Evolutionary conservation across 2,329 filamentous ascomycete species (phyloP), one percentile per base, ranked within the genome.

Genomic region (Davidsoniella eucalypti): DNA sequence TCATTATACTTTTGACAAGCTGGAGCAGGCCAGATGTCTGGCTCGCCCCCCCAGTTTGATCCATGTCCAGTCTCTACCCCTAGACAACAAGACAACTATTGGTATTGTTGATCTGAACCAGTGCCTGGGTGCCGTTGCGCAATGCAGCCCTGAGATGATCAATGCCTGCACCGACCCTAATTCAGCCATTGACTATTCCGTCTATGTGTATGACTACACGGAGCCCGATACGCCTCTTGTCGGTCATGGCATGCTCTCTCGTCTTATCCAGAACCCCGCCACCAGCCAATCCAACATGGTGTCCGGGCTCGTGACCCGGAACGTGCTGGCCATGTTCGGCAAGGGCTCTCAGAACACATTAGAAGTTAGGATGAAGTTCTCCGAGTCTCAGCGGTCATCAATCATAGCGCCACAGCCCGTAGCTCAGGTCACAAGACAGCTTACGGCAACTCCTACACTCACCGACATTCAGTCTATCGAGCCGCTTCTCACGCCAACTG

Each of bases 141-240:
- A 77, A 51, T 76, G 73, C 67, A 96, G 92, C 61, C 92, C 92
- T 37, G 92, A 98, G 66, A 74, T 98, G 43, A 58, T 59, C 7
- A 48, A 54, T 29, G 26, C 47, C 5, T 40, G 48, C 10, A 41
- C 44, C 16, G 36, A 18, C 18, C 69, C 87, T 44, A 76, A 61
- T 70, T 82, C 69, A 62, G 82, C 66, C 67, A 67, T 76, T 64
- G 88, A 98, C 67, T 98, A 92, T 66, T 92, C 87, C n/a, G 80
- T 98, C 51, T 98, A 98, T 65, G 87, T 90, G 26, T 86, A 87
- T 68, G 92, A 98, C 64, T 96, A 90, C 64, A 95, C 92, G 10
- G 92, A 98, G 66, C 84, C 85, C 56, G 88, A 95, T 61, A 86
- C 82, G 16, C 92, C 93, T 49, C 73, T 96, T 51, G 90, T 95